Evolutionary conservation across 768 basidiomycete species (phyloP).

Genomic region (Suillus hirtellus): DNA sequence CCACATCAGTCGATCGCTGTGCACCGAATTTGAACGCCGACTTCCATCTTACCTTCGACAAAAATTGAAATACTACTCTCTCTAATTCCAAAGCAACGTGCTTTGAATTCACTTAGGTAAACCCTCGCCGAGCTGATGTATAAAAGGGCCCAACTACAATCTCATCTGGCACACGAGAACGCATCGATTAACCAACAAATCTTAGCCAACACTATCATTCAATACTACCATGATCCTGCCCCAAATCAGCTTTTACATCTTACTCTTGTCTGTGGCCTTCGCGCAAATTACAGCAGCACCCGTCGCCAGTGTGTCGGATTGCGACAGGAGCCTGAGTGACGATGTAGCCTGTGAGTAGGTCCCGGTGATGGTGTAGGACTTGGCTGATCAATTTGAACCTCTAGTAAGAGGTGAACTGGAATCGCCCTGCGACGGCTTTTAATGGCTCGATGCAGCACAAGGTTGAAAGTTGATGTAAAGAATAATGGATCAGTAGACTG

Average conservation of each 20-base stretch:
- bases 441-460: neutral
- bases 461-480: neutral
- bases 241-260: neutral
- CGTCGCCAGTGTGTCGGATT: neutral
- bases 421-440: neutral
- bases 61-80: too few relatives aligned
- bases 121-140: neutral
- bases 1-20: too few relatives aligned
- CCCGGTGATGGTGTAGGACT: neutral
- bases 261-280: neutral
- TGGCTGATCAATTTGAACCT: neutral
- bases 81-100: too few relatives aligned
- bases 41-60: too few relatives aligned
- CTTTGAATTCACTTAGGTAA: too few relatives aligned
- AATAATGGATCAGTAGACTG: neutral
- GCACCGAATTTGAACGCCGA: too few relatives aligned
- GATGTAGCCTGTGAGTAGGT: neutral
- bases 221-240: neutral
- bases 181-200: neutral
- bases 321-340: fast-evolving
- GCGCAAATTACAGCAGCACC: neutral
- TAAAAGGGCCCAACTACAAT: neutral
- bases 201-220: neutral
- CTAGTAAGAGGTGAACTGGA: neutral
- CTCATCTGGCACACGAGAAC: neutral